These are phyloP conservation scores for Pezizomycotina sp. DNA, from an alignment of 2,329 filamentous ascomycete genomes.

Conservation along the genomic window DNA sequence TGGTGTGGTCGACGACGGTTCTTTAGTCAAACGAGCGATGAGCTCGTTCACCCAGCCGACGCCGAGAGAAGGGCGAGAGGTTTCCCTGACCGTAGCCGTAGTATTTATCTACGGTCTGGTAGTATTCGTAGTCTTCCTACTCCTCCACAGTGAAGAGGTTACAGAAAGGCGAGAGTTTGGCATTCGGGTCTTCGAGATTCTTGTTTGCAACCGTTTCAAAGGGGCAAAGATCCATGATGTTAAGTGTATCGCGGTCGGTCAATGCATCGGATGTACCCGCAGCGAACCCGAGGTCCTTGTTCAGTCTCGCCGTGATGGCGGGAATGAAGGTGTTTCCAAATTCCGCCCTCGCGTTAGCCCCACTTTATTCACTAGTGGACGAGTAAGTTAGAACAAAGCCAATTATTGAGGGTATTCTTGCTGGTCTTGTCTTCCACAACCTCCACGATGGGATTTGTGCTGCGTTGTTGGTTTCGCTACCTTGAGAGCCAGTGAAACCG, in stretches of 20 bases:
- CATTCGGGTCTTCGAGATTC: too few species aligned
- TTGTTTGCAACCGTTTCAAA: conserved; percentile 56
- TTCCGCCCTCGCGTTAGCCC: conserved; percentile 36
- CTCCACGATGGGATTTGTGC: too few species aligned
- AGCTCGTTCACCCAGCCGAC: conserved; percentile 80
- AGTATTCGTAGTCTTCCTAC: conserved; percentile 78
- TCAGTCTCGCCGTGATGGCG: conserved; percentile 50
- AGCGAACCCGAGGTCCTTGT: conserved; percentile 49
- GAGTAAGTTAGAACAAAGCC: too few species aligned
- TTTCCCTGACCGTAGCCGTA: conserved; percentile 67
- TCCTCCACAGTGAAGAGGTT: too few species aligned
- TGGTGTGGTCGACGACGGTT: conserved; percentile 56
- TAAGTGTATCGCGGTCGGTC: conserved; percentile 44
- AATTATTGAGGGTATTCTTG: too few species aligned
- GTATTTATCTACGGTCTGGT: conserved; percentile 63
- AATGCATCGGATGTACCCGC: too few species aligned
- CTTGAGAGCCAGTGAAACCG: too few species aligned
- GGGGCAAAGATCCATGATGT: conserved; percentile 75
- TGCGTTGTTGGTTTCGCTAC: too few species aligned
- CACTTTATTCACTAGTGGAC: too few species aligned
- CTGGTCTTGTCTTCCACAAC: too few species aligned
- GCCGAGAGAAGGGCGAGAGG: conserved; percentile 61
- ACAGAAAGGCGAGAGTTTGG: too few species aligned
- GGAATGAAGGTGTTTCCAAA: conserved; percentile 51
- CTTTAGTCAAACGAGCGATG: conserved; percentile 55